Base-by-base conservation (phyloP, 148 eudicot genomes). In the Rheum nobile region DNA sequence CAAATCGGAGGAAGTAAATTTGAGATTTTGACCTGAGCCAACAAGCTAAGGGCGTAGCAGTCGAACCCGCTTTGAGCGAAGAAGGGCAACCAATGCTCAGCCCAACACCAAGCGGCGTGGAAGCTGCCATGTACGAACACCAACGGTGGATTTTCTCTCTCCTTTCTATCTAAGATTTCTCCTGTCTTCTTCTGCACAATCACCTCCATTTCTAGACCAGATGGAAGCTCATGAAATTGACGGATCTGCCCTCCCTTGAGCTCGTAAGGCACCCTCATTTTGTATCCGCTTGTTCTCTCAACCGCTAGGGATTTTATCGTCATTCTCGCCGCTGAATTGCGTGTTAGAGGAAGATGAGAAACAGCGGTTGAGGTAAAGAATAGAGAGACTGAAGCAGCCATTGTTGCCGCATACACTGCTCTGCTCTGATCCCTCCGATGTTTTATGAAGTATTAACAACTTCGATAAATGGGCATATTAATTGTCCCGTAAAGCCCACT, bases 31-130 rank as follows among this genome's bases (percentile, higher is more conserved):
- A 93, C 98, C 96, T 93, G 98, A 43, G 84, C 98, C 57, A 90
- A 74, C 77, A 93, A 84, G 83, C 96, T 90, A 77, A 93, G 86
- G 10, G 98, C 92, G 79, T 84, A 86, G 72, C 89, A 93, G 71
- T 90, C 88, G 75, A 77, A 93, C 1, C 98, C 96, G 24, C 82
- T 67, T 52, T 72, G 55, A 26, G 96, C 86, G 77, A 93, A 93
- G 89, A 84, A 93, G 16, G 98, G 98, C 79, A 93, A 48, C 96
- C 96, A 93, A 55, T 88, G 88, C 38, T 93, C 88, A 79, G 96
- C 90, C 98, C 98, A 93, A 69, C 97, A 93, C 98, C 98, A 93
- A 67, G 91, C 98, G 11, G 91, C 98, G 48, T 93, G 98, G 59
- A 85, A 93, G 82, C 98, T 93, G 35, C 98, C 98, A 83, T 93